Evolutionary conservation across 306 rosid genomes (phyloP).

Genomic region (Dryas alaskensis): DNA sequence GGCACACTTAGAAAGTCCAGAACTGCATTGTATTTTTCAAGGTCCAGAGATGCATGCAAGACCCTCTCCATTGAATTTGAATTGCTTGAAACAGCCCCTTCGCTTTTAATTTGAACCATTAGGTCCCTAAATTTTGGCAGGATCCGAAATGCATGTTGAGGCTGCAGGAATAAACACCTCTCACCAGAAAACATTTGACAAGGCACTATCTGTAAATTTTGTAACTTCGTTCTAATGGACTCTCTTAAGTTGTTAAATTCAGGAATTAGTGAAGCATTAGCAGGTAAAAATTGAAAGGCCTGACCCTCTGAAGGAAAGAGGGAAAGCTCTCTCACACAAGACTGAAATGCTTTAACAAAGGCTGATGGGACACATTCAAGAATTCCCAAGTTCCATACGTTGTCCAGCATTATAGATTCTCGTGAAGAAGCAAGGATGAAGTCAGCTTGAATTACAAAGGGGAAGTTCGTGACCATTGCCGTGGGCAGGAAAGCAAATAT

Average conservation of each 20-base stretch:
- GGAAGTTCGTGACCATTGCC: constrained; percentile 22
- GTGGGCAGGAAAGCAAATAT: constrained; percentile 23
- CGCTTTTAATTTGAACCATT: neutral
- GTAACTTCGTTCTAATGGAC: constrained; percentile 1
- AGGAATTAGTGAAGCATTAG: constrained; percentile 1
- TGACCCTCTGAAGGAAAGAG: constrained; percentile 1
- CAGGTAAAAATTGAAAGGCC: constrained; percentile 16
- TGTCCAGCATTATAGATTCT: constrained; percentile 20
- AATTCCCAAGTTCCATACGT: constrained; percentile 27
- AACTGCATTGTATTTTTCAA: neutral
- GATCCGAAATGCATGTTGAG: neutral
- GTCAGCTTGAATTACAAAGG: constrained; percentile 28
- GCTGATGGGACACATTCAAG: constrained; percentile 25
- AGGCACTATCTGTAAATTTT: constrained; percentile 2
- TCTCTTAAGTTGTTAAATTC: constrained; percentile 8
- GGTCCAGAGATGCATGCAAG: constrained; percentile 17
- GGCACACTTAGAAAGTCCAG: constrained; percentile 14
- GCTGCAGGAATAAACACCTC: neutral
- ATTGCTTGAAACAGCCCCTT: neutral
- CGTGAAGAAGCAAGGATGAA: constrained; percentile 28
- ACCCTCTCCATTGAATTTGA: neutral
- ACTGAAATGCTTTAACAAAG: constrained; percentile 19
- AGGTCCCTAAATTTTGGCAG: constrained; percentile 19
- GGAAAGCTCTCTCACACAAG: neutral
- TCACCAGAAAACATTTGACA: neutral